A percentile compares a stretch with the other conserved stretches of the same genome.
These are phyloP conservation scores for Globisporangium polare DNA, from an alignment of 352 stramenopile genomes.

Conservation along the genomic window DNA sequence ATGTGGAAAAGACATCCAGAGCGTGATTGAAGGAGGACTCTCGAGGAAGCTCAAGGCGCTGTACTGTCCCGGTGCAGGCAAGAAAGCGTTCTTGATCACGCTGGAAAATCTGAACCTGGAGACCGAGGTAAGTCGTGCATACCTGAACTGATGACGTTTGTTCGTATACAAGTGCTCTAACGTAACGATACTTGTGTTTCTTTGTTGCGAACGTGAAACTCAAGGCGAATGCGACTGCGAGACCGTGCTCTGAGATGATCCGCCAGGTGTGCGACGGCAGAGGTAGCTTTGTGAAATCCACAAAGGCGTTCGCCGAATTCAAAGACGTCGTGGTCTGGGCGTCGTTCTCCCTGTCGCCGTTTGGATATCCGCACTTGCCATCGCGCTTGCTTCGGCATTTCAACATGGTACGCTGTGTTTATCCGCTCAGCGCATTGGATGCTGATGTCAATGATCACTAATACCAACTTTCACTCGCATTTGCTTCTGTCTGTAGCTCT, in stretches of 20 bases:
- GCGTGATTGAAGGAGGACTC: constrained; percentile 33
- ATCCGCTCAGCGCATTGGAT: background rate
- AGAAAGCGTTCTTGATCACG: constrained; percentile 32
- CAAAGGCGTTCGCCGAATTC: constrained; percentile 61
- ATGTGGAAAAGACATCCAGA: constrained; percentile 30
- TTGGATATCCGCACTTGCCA: constrained; percentile 34
- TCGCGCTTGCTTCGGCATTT: constrained; percentile 62
- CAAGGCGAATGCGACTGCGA: background rate
- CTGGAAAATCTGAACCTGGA: constrained; percentile 66
- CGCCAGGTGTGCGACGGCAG: constrained; percentile 55
- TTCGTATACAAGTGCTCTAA: background rate
- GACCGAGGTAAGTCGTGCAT: constrained; percentile 34
- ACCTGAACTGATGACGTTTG: background rate
- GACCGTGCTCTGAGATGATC: constrained; percentile 48
- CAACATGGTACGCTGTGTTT: constrained; percentile 33
- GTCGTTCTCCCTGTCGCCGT: constrained; percentile 44
- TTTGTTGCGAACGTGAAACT: background rate
- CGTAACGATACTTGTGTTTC: background rate
- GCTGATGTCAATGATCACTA: background rate
- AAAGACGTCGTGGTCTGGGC: constrained; percentile 39
- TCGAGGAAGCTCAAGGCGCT: constrained; percentile 51
- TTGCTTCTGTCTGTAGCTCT: constrained; percentile 25
- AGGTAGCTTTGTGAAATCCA: constrained; percentile 44
- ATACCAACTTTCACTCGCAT: background rate
- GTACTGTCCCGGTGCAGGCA: constrained; percentile 49